Percentiles rank a stretch among this genome's conserved stretches.
These are phyloP conservation scores for Kalmanozyma brasiliensis DNA, from an alignment of 1,284 basidiomycete species.

Conservation along the genomic window DNA sequence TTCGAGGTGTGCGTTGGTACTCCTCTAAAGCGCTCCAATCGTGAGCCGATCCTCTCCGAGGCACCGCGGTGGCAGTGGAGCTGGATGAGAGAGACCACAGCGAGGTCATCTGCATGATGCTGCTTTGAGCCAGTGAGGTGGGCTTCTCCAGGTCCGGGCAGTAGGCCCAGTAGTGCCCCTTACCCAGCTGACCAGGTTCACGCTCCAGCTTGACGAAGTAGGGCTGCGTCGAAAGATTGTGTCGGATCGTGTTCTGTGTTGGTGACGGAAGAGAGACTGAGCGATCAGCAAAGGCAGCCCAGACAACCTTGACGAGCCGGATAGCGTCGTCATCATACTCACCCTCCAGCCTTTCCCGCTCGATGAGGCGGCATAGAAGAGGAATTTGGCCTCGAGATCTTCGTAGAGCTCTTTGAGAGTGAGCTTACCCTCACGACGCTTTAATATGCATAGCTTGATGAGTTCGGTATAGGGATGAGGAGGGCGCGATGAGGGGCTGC, in stretches of 20 bases:
- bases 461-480: constrained; percentile 40
- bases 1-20: neutral
- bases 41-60: constrained; percentile 5
- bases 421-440: constrained; percentile 28
- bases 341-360: constrained; percentile 49
- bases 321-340: too few relatives aligned
- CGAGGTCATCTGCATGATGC: constrained; percentile 23
- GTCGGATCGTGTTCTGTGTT: constrained; percentile 43
- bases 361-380: constrained; percentile 26
- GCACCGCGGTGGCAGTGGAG: constrained; percentile 7
- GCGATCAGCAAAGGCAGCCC: neutral
- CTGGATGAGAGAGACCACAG: constrained; percentile 29
- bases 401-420: constrained; percentile 43
- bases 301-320: too few relatives aligned
- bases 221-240: constrained; percentile 46
- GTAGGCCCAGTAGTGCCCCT: constrained; percentile 50
- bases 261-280: neutral
- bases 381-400: constrained; percentile 40
- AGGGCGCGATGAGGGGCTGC: constrained; percentile 12
- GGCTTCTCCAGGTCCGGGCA: constrained; percentile 39
- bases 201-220: constrained; percentile 49
- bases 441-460: constrained; percentile 51
- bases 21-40: constrained; percentile 2
- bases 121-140: constrained; percentile 37
- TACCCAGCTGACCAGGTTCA: constrained; percentile 32